These are phyloP conservation scores for Mucor racemosus DNA, from an alignment of 371 early-diverging fungal genomes.

Conservation along the genomic window DNA sequence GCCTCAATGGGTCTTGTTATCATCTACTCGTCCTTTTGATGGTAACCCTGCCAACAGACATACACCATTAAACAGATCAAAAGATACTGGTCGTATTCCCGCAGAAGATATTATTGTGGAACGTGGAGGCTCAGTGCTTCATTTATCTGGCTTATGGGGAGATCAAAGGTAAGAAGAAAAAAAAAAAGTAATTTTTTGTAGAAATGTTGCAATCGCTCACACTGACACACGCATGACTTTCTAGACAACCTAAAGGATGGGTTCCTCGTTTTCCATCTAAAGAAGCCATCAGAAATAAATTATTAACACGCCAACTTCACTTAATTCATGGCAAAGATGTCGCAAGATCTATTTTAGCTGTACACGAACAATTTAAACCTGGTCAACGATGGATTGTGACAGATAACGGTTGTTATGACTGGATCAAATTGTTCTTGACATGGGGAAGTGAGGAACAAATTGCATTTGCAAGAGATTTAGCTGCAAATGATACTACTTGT, in stretches of 20 bases:
- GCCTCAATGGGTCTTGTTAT: constrained; percentile 47
- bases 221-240: neutral
- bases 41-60: constrained; percentile 41
- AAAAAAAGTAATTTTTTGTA: neutral
- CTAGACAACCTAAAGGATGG: constrained; percentile 52
- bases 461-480: constrained; percentile 29
- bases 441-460: constrained; percentile 49
- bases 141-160: constrained; percentile 53
- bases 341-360: constrained; percentile 45
- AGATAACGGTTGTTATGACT: constrained; percentile 48
- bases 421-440: constrained; percentile 42
- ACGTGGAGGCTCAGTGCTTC: constrained; percentile 45
- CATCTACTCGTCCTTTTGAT: constrained; percentile 45
- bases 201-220: neutral
- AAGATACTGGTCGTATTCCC: constrained; percentile 41
- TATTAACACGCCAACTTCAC: constrained; percentile 46
- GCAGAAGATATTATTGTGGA: constrained; percentile 38
- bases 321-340: constrained; percentile 54
- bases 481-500: constrained; percentile 27
- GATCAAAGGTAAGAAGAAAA: constrained; percentile 34
- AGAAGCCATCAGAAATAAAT: constrained; percentile 39
- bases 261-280: constrained; percentile 40
- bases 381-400: constrained; percentile 52
- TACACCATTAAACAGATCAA: constrained; percentile 38
- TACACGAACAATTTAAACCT: constrained; percentile 31